These are phyloP conservation scores for Diaporthe sp. DNA, from an alignment of 2,329 filamentous ascomycete species.

Conservation along the genomic window DNA sequence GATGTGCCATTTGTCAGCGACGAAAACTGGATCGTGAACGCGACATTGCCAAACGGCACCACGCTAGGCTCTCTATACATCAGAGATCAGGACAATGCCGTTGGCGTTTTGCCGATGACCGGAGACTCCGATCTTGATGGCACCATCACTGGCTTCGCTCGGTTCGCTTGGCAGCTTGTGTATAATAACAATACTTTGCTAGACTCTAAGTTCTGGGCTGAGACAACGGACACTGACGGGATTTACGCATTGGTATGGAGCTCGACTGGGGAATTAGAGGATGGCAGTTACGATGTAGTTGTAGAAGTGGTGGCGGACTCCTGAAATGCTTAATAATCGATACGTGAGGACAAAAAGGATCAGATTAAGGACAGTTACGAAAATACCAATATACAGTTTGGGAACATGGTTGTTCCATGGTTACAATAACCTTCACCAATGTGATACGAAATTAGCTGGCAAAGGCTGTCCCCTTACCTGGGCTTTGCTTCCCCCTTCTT, in stretches of 20 bases:
- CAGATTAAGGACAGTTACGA: not conserved
- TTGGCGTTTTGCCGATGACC: not conserved
- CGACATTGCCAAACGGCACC: conserved; percentile 42
- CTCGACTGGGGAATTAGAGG: not conserved
- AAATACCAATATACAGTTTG: not conserved
- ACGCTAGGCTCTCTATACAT: not conserved
- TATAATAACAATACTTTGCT: conserved; percentile 44
- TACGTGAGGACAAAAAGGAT: not conserved
- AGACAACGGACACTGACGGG: conserved; percentile 33
- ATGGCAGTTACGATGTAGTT: conserved; percentile 4
- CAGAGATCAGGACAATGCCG: conserved; percentile 6
- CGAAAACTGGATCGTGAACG: conserved; percentile 45
- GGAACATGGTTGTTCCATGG: not conserved
- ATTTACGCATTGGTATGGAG: conserved; percentile 20
- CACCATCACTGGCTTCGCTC: conserved; percentile 43
- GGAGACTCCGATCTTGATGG: conserved; percentile 39
- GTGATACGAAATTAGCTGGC: too few relatives aligned
- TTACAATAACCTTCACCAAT: too few relatives aligned
- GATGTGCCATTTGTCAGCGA: conserved; percentile 40
- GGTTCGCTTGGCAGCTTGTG: conserved; percentile 44
- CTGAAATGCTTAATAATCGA: not conserved
- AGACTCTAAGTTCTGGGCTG: conserved; percentile 44
- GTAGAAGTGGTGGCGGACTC: conserved; percentile 13
- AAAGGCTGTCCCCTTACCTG: too few relatives aligned
- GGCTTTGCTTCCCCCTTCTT: too few relatives aligned